Conservation (phyloP, 2,329 filamentous ascomycete genomes). For the Rhytidhysteron rufulum region DNA sequence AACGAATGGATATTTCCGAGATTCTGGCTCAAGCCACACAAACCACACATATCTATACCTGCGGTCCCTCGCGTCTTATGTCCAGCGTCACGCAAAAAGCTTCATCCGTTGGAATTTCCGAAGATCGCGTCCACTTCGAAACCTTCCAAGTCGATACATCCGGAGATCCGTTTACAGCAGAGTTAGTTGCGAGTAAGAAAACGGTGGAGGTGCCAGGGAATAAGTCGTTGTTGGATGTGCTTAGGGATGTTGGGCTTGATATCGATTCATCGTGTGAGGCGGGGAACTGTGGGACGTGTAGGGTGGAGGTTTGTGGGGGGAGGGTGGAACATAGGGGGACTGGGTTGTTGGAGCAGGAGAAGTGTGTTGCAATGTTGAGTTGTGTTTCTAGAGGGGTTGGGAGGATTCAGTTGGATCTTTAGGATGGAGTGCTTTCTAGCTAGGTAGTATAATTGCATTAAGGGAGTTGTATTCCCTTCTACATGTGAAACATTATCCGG, state of each 20-base stretch:
- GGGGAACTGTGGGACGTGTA: conserved; percentile 44
- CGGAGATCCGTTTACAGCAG: conserved; percentile 59
- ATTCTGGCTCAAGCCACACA: conserved; percentile 48
- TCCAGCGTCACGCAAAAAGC: conserved; percentile 46
- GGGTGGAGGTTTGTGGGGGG: conserved; percentile 36
- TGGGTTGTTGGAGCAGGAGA: conserved; percentile 34
- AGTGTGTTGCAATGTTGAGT: conserved; percentile 29
- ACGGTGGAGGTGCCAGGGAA: conserved; percentile 43
- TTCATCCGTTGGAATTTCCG: conserved; percentile 40
- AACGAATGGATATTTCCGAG: conserved; percentile 49
- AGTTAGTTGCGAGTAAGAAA: conserved; percentile 44
- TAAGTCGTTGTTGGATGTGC: conserved; percentile 38
- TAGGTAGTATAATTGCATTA: no score
- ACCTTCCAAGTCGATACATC: conserved; percentile 52
- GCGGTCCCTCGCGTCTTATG: conserved; percentile 57
- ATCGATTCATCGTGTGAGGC: conserved; percentile 42
- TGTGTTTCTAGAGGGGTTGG: conserved; percentile 37
- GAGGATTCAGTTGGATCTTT: conserved; percentile 29
- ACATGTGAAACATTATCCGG: no score
- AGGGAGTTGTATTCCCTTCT: no score
- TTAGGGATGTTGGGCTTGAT: conserved; percentile 42
- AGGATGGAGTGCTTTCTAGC: no score
- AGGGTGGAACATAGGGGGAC: conserved; percentile 39
- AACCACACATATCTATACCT: conserved; percentile 60
- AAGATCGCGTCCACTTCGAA: conserved; percentile 58